Evolutionary conservation across 2,329 filamentous ascomycete genomes (phyloP).

Genomic region (Xylariaceae sp.): DNA sequence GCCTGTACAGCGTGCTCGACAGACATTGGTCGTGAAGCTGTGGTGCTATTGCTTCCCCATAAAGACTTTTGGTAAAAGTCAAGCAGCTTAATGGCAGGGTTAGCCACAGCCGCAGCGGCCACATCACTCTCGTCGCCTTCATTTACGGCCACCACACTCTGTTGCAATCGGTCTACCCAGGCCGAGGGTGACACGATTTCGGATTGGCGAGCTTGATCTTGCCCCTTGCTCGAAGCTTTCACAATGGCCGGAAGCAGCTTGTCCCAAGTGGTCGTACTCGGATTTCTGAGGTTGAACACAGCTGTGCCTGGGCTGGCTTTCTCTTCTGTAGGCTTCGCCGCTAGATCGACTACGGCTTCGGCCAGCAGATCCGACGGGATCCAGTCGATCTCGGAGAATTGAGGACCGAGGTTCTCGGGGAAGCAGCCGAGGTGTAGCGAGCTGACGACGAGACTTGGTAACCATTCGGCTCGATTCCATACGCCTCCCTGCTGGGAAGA

Average conservation of each 20-base stretch:
- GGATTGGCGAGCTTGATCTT: not conserved
- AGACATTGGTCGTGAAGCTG: no score
- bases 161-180: constrained; percentile 24
- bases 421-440: constrained; percentile 46
- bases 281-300: no score
- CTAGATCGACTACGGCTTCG: constrained; percentile 45
- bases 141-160: constrained; percentile 2
- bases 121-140: not conserved
- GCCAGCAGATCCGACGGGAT: constrained; percentile 51
- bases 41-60: constrained; percentile 22
- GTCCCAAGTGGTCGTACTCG: no score
- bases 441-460: constrained; percentile 50
- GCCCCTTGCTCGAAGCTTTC: no score
- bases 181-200: constrained; percentile 24
- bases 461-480: constrained; percentile 52
- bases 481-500: constrained; percentile 32
- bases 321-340: not conserved
- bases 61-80: constrained; percentile 38
- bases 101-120: constrained; percentile 25
- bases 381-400: constrained; percentile 49
- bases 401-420: constrained; percentile 45
- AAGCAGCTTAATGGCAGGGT: constrained; percentile 43
- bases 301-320: no score
- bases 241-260: no score
- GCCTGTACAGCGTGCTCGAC: constrained; percentile 31